Evolutionary conservation across 2,329 filamentous ascomycete species (phyloP), one percentile per base, ranked within the genome.

Genomic region (Ustulina deusta): DNA sequence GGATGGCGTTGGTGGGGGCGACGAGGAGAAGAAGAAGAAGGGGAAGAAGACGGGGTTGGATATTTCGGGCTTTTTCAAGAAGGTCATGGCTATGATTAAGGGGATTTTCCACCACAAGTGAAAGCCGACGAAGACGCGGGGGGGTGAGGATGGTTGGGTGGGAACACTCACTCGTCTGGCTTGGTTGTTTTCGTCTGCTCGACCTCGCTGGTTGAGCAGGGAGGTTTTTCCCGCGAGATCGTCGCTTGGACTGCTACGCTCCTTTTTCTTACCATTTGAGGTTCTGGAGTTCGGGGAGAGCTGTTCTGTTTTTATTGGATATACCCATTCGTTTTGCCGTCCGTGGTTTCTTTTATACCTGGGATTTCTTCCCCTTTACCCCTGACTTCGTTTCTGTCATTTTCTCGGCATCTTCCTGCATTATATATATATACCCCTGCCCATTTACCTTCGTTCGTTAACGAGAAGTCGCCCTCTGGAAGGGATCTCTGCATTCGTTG

Each of bases 11-110:
- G 68, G 29, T 17, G 66, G 13, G 2, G 66, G 61, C 1, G 51
- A 65, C 60, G 65, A 69, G 68, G 72, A 72, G 67, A 71, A 70
- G 72, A 61, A 69, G 61, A 68, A 65, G 57, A 51, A 62, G 64
- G 66, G 71, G 70, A 55, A 56, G 69, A 68, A 71, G 54, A 32
- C 61, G 38, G 29, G 32, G 27, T 48, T 69, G 49, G 72, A 72
- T 55, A 49, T 67, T 27, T 29, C 25, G 27, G 61, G 34, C 2
- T 59, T 64, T 13, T 13, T 65, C 2, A 64, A 63, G 66, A 71
- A 62, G 61, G 46, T 68, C 25, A 44, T 63, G 58, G 22, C 36
- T 6, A 20, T 48, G 29, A 20, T 70, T 1, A 68, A 65, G 57
- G 65, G 59, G 0, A n/a, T 69, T 9, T 69, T 72, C 22, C 32